phyloP scores from a whole-genome alignment of 441 rosid species.

The Theobroma grandiflorum region DNA sequence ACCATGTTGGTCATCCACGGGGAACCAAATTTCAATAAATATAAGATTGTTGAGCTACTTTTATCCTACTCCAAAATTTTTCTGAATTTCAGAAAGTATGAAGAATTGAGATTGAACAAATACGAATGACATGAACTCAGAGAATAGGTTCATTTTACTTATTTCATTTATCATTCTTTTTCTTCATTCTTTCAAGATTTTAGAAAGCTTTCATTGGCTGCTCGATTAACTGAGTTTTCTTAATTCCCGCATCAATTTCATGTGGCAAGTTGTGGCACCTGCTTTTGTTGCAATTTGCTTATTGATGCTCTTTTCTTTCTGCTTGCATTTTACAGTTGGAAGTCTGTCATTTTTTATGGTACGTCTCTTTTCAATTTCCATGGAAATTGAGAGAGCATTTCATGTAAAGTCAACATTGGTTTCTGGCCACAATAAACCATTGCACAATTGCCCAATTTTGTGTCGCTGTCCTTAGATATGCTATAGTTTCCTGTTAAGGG shows the following conservation, averaged over 20 bases:
- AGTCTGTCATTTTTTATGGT: not conserved
- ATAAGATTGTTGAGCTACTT: not conserved
- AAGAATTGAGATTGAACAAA: not conserved
- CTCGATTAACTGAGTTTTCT: not conserved
- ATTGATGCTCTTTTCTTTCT: not conserved
- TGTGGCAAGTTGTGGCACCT: not conserved
- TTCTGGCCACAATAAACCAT: not conserved
- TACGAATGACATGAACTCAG: not conserved
- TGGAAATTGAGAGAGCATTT: not conserved
- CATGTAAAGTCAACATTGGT: not conserved
- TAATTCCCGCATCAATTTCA: not conserved
- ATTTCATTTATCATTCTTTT: not conserved
- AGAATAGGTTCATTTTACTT: not conserved
- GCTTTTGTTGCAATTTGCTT: not conserved
- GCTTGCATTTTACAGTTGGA: not conserved
- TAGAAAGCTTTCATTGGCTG: not conserved
- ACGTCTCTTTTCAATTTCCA: not conserved
- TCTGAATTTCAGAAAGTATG: not conserved
- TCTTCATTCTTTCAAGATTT: not conserved
- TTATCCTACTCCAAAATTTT: not conserved
- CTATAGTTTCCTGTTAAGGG: not conserved
- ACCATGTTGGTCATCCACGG: not conserved
- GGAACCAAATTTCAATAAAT: not conserved
- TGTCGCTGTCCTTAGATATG: not conserved
- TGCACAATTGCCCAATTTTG: not conserved